A percentile compares a stretch with the other conserved stretches of the same genome.
Conservation (phyloP, 2,329 filamentous ascomycete genomes). For the Penicillium sp. region DNA sequence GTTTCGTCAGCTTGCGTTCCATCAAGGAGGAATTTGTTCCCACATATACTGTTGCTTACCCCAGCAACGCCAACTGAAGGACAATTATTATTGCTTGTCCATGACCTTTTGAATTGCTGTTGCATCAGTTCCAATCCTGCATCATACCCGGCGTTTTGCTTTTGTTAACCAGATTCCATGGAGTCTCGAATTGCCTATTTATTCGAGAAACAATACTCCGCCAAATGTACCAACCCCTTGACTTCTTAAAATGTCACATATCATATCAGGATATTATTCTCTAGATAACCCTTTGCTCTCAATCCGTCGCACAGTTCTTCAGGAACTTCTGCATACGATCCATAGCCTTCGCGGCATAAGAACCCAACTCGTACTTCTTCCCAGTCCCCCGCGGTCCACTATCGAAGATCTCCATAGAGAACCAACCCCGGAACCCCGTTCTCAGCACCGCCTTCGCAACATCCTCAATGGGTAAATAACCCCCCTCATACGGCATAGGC, state of each 20-base stretch:
- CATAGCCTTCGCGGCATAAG: constrained; percentile 53
- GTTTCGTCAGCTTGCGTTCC: constrained; percentile 64
- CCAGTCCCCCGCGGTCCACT: constrained; percentile 53
- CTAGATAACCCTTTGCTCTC: not conserved
- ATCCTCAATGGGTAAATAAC: constrained; percentile 65
- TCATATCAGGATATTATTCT: not conserved
- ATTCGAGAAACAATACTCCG: constrained; percentile 1
- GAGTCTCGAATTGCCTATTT: constrained; percentile 5
- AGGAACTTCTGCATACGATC: constrained; percentile 47
- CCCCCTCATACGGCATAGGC: constrained; percentile 65
- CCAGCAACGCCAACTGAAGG: constrained; percentile 62
- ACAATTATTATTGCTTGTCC: not conserved
- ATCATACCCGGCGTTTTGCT: constrained; percentile 22
- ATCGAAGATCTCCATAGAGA: constrained; percentile 70
- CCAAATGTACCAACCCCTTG: not conserved
- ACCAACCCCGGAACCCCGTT: constrained; percentile 65
- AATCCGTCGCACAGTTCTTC: constrained; percentile 33
- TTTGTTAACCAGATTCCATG: constrained; percentile 1
- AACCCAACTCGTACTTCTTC: constrained; percentile 48
- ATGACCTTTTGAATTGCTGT: not conserved
- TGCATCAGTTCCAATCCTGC: constrained; percentile 21
- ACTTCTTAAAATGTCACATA: not conserved
- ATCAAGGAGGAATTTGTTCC: constrained; percentile 73
- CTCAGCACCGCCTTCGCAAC: constrained; percentile 62
- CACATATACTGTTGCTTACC: constrained; percentile 62